Evolutionary conservation across 2,329 filamentous ascomycete species (phyloP), one percentile per base, ranked within the genome.

Genomic region (Colletotrichum camelliae): DNA sequence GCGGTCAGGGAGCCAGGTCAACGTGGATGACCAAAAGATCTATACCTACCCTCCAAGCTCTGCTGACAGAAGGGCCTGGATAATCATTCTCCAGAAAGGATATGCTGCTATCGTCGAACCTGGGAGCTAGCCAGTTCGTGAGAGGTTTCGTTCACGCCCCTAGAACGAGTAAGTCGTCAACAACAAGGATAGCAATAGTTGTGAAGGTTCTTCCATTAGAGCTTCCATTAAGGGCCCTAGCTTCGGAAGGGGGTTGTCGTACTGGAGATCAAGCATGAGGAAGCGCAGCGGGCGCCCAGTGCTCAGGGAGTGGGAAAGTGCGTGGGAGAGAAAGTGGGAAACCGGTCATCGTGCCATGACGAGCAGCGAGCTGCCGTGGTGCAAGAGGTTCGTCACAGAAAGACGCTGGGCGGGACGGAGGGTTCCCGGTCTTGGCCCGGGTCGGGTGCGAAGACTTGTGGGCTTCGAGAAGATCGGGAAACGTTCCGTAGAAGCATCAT

Each of bases 341-440:
- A 71, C 43, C 24, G 21, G 52, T 27, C 55, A 39, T 24, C 43
- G 35, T 68, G 35, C 24, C 69, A 67, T 7, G n/a, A 61, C 35
- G 55, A 72, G 58, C 43, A 31, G 48, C 35, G 62, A 72, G 58
- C 43, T 24, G 48, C 27, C 35, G 33, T 60, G 24, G 27, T 73
- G 64, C 70, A 75, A 65, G 58, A 73, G 18, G 70, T 73, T 73
- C 73, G 73, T 73, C 70, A 60, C 73, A 75, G 58, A 68, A 52
- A 21, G 21, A 35, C 8, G 24, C 43, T 29, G 57, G 43, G 58
- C 70, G 58, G 58, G 57, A 73, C 33, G 70, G 70, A 73, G 58
- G 58, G 39, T 24, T 43, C 70, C 73, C 58, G 64, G 58, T 64
- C 64, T 75, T 73, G 70, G 43, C 33, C n/a, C 33, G 35, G 70